phyloP scores from a whole-genome alignment of 805 yeast genomes.

The Metschnikowia sp. region DNA sequence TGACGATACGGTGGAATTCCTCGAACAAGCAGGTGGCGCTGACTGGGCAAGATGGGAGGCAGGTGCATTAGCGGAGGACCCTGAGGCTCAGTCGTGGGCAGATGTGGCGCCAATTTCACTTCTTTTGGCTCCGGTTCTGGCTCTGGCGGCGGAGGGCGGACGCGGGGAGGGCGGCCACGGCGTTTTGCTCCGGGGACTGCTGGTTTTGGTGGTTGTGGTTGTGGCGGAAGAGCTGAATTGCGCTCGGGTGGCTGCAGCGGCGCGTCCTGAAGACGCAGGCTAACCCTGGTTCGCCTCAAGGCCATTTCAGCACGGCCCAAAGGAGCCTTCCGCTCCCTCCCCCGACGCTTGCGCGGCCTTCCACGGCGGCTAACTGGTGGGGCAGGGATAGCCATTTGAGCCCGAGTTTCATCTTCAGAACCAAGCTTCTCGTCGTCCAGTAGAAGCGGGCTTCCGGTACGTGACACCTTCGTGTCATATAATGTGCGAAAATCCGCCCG shows the following conservation, averaged over 20 bases:
- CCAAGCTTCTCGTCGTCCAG: constrained; percentile 16
- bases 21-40: constrained; percentile 8
- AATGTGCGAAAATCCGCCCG: constrained; percentile 15
- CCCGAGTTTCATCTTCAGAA: constrained; percentile 14
- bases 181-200: not conserved
- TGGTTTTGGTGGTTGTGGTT: not conserved
- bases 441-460: constrained; percentile 11
- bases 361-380: constrained; percentile 15
- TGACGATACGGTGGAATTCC: constrained; percentile 12
- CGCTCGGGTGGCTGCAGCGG: constrained; percentile 6
- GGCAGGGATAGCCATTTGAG: not conserved
- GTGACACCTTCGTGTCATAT: constrained; percentile 9
- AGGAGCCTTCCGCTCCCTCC: constrained; percentile 13
- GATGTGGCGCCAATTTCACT: not conserved
- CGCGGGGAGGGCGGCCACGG: not conserved
- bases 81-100: constrained; percentile 4
- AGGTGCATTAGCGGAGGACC: constrained; percentile 13
- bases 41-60: constrained; percentile 19
- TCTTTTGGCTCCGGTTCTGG: not conserved
- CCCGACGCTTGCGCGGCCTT: constrained; percentile 16
- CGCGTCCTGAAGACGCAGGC: constrained; percentile 1
- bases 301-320: constrained; percentile 7
- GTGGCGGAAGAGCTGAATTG: not conserved
- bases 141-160: not conserved
- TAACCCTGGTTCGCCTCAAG: constrained; percentile 8